phyloP scores from a whole-genome alignment of 257 asterid species.

The Solanum pennellii region DNA sequence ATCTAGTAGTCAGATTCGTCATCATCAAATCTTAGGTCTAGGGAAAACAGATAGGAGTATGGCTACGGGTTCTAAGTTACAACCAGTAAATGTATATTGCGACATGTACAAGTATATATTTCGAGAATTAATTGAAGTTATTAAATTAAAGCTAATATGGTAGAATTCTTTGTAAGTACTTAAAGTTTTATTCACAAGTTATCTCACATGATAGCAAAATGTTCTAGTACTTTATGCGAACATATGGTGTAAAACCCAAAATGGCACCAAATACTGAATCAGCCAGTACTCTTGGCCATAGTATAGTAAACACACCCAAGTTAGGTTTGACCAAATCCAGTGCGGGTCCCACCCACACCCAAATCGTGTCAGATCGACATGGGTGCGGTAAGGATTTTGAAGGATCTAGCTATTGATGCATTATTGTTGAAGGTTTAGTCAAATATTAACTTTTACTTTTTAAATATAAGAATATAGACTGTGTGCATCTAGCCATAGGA shows the following conservation, averaged over 20 bases:
- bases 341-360: background rate
- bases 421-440: background rate
- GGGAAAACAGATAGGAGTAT: background rate
- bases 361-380: background rate
- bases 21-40: background rate
- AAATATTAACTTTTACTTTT: background rate
- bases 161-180: background rate
- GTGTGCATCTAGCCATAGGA: background rate
- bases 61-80: background rate
- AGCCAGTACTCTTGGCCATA: background rate
- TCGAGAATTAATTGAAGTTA: background rate
- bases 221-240: background rate
- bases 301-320: background rate
- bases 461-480: background rate
- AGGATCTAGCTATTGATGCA: background rate
- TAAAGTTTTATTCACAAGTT: background rate
- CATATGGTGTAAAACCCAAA: background rate
- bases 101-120: background rate
- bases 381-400: background rate
- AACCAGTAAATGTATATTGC: background rate
- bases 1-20: background rate
- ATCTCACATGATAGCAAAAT: background rate
- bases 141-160: background rate
- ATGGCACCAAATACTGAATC: background rate
- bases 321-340: background rate